Percentiles rank a stretch among this genome's conserved stretches.
Conservation (phyloP, 306 rosid species). For the Vigna reflexopilosa region DNA sequence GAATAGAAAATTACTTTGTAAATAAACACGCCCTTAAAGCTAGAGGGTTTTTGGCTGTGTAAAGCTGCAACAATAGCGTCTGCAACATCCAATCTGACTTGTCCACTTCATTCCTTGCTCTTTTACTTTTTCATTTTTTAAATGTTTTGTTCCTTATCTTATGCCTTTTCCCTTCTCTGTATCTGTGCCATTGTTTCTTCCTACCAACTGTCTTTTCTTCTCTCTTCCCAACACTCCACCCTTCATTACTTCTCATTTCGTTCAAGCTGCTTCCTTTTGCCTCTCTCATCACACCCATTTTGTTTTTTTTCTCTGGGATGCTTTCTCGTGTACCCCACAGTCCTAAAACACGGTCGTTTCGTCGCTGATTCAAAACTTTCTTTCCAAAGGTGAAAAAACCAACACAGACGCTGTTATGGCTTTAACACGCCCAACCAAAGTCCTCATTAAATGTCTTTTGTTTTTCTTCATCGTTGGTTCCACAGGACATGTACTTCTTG, state of each 20-base stretch:
- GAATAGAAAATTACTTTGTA: too few species aligned
- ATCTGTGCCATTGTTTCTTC: background rate
- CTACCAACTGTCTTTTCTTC: background rate
- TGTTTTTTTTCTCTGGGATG: background rate
- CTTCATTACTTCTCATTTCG: background rate
- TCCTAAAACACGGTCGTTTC: background rate
- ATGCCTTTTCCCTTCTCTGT: background rate
- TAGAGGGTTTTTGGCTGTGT: too few species aligned
- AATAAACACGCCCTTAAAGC: too few species aligned
- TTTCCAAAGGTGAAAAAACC: constrained; percentile 35
- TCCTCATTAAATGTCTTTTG: constrained; percentile 18
- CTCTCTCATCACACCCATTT: constrained; percentile 29
- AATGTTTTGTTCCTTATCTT: background rate
- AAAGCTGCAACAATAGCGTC: background rate
- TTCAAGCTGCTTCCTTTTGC: constrained; percentile 24
- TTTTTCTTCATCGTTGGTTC: background rate
- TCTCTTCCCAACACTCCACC: background rate
- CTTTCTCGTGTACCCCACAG: background rate
- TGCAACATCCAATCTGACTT: constrained; percentile 24
- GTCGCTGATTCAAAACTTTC: constrained; percentile 19
- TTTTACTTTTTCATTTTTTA: background rate
- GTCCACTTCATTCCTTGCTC: constrained; percentile 5
- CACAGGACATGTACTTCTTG: background rate
- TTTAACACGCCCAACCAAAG: background rate
- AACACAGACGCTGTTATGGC: constrained; percentile 41